phyloP scores from a whole-genome alignment of 805 yeast species.

The Blastobotrys peoriensis region DNA sequence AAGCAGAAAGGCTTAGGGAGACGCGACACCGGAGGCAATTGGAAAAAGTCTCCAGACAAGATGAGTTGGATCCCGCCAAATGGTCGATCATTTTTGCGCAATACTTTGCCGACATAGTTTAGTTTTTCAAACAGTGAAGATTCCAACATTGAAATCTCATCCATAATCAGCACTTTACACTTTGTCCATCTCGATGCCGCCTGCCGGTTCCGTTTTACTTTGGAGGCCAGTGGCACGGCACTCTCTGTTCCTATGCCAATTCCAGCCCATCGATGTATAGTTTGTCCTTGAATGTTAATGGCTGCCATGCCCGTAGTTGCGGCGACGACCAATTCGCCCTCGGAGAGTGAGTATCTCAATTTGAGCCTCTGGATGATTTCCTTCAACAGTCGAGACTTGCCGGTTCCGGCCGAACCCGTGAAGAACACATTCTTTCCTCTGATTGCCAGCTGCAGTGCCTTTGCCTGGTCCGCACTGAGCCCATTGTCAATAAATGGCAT shows the following conservation, averaged over 20 bases:
- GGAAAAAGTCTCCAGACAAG: constrained; percentile 90
- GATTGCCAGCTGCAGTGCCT: constrained; percentile 53
- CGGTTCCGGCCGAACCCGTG: constrained; percentile 98
- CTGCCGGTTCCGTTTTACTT: constrained; percentile 41
- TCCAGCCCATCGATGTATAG: constrained; percentile 79
- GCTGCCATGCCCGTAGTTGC: constrained; percentile 98
- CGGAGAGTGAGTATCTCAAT: constrained; percentile 36
- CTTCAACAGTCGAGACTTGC: constrained; percentile 77
- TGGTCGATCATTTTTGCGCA: constrained; percentile 51
- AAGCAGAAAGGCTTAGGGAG: constrained; percentile 45
- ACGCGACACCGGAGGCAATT: constrained; percentile 74
- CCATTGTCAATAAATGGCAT: not conserved
- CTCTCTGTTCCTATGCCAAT: constrained; percentile 65
- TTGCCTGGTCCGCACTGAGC: constrained; percentile 38
- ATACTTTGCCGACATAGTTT: constrained; percentile 54
- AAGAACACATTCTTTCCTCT: constrained; percentile 61
- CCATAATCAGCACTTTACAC: constrained; percentile 69
- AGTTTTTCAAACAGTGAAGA: constrained; percentile 68
- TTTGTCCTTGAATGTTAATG: constrained; percentile 80
- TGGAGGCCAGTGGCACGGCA: constrained; percentile 38
- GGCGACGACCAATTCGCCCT: constrained; percentile 65
- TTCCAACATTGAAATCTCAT: constrained; percentile 92
- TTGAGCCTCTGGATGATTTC: constrained; percentile 52
- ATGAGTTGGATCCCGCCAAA: constrained; percentile 94
- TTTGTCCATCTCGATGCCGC: constrained; percentile 52